Conservation (phyloP, 192 early-diverging fungal genomes). For the Coemansia sp. region DNA sequence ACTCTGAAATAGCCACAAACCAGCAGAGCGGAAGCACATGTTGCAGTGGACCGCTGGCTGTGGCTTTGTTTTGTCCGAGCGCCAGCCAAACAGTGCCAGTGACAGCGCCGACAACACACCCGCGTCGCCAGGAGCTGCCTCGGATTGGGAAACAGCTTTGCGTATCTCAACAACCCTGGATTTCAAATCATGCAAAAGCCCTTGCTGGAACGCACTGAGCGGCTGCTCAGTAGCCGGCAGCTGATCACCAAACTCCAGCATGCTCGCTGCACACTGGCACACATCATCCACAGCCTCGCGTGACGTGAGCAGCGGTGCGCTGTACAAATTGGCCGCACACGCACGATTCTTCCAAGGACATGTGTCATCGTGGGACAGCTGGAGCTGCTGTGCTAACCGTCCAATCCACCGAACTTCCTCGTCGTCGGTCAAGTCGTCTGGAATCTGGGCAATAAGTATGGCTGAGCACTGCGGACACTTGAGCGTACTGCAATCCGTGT, state of each 20-base stretch:
- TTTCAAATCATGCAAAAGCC: slow-evolving; percentile 24
- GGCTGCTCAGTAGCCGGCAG: slow-evolving; percentile 28
- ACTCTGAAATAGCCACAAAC: slow-evolving; percentile 41
- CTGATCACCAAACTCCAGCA: slow-evolving; percentile 16
- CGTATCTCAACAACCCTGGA: neutral
- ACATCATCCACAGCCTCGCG: slow-evolving; percentile 31
- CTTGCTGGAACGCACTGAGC: slow-evolving; percentile 38
- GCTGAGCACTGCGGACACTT: slow-evolving; percentile 41
- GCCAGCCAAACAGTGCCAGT: slow-evolving; percentile 50
- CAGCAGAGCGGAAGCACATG: slow-evolving; percentile 40
- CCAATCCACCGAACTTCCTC: slow-evolving; percentile 41
- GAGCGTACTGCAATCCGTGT: slow-evolving; percentile 44
- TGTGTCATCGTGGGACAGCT: slow-evolving; percentile 32
- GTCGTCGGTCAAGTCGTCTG: slow-evolving; percentile 28
- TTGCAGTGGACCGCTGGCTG: slow-evolving; percentile 39
- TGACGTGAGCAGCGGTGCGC: slow-evolving; percentile 31
- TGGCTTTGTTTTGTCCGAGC: slow-evolving; percentile 14
- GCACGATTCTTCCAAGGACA: slow-evolving; percentile 44
- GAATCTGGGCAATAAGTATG: slow-evolving; percentile 41
- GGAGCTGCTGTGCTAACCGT: slow-evolving; percentile 36
- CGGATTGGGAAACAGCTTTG: neutral
- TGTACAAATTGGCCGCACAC: slow-evolving; percentile 34
- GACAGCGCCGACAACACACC: slow-evolving; percentile 19
- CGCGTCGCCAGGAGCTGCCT: neutral
- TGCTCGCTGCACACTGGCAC: slow-evolving; percentile 31